Evolutionary conservation across 176 grass and related monocot genomes (phyloP), one percentile per base, ranked within the genome.

Genomic region (Zea luxurians): DNA sequence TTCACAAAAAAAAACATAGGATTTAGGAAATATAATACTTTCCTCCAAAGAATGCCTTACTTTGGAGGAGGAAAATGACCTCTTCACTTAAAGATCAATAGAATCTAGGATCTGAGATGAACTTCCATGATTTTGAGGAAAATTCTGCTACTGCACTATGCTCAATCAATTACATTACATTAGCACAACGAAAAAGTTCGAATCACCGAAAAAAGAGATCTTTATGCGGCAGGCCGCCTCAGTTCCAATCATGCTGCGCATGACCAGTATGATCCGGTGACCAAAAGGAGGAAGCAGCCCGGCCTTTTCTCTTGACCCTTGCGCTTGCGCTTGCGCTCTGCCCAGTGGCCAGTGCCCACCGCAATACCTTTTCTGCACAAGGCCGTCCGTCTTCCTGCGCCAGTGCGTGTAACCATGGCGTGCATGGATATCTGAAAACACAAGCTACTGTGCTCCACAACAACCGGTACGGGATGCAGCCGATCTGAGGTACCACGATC

Each of bases 181-280:
- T 66, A 7, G n/a, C 5, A 17, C 67, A 36, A 17, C 13, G 6
- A 20, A 78, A 80, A 67, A 49, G 65, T 70, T 70, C 16, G 27
- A 43, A 79, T 38, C 60, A 40, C 15, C 13, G 8, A 15, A 37
- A 13, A 41, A 48, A 7, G 58, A 70, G 7, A 87, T 82, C 66
- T 71, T 78, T 41, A 58, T 20, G 42, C 59, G 58, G 6, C 79
- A 77, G 73, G 73, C 79, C 47, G 46, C 66, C 66, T 58, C 61
- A 15, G 60, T 27, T 73, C 52, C 61, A 85, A 89, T 89, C 73
- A 82, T 82, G 66, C 62, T 47, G 67, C 83, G 73, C 82, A 74
- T 78, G 83, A 68, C 78, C 83, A 75, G 73, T 48, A 70, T 86
- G 27, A 27, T 27, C 83, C 35, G 40, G 18, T 78, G 42, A 60